These are phyloP conservation scores for Amaranthus palmeri DNA, from an alignment of 148 eudicot genomes.

Conservation along the genomic window DNA sequence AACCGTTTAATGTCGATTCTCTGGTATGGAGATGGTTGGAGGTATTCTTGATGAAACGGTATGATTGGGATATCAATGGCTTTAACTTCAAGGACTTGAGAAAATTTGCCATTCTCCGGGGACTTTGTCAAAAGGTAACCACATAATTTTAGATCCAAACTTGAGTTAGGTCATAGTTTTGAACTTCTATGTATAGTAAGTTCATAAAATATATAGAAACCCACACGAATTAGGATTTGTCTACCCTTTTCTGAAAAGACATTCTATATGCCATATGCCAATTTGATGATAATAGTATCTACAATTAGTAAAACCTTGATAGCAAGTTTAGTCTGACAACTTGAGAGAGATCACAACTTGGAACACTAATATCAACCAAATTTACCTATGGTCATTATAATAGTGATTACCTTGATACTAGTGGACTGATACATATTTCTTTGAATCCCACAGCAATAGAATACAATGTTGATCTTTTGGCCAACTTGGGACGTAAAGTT, in stretches of 20 bases:
- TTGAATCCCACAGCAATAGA: neutral
- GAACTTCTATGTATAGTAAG: neutral
- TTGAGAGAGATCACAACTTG: neutral
- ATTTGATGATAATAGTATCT: neutral
- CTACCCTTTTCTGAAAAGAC: neutral
- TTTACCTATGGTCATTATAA: neutral
- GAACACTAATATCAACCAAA: neutral
- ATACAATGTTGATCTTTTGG: neutral
- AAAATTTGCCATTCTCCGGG: conserved; percentile 91
- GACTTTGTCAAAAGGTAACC: conserved; percentile 93
- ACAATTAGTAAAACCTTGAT: neutral
- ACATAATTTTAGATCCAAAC: neutral
- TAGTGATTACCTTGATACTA: neutral
- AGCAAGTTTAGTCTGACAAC: neutral
- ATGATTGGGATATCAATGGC: conserved; percentile 81
- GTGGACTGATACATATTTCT: neutral
- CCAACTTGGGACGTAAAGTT: neutral
- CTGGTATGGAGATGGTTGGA: conserved; percentile 83
- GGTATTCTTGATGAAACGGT: conserved; percentile 70
- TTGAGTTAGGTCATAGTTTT: neutral
- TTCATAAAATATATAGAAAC: too few relatives aligned
- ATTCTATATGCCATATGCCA: neutral
- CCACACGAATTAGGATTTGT: neutral
- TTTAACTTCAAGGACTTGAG: conserved; percentile 79
- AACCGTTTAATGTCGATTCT: conserved; percentile 44